Evolutionary conservation across 306 rosid species (phyloP).

Genomic region (Quercus cerris): DNA sequence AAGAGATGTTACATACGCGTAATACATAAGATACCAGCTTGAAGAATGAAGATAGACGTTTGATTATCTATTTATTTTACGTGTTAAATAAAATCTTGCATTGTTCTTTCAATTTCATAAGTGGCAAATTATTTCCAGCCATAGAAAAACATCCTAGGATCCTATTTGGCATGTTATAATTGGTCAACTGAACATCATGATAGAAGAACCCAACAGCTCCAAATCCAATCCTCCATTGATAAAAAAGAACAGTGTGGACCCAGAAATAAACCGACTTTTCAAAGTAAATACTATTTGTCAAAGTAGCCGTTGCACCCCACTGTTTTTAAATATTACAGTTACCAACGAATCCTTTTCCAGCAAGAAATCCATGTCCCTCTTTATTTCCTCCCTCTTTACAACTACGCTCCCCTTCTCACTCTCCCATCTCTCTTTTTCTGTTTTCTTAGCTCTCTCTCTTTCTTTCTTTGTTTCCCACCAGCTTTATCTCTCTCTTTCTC

Average conservation of each 20-base stretch:
- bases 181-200: conserved; percentile 12
- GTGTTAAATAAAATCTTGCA: too few species aligned
- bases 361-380: conserved; percentile 32
- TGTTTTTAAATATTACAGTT: background rate
- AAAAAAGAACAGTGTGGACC: conserved; percentile 17
- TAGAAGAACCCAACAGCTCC: background rate
- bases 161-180: conserved; percentile 6
- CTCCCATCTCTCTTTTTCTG: background rate
- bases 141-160: too few species aligned
- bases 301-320: conserved; percentile 58
- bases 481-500: background rate
- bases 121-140: too few species aligned
- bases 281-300: conserved; percentile 26
- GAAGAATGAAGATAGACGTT: too few species aligned
- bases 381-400: background rate
- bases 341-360: conserved; percentile 20
- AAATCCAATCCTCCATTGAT: conserved; percentile 13
- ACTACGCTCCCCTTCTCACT: conserved; percentile 19
- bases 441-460: background rate
- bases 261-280: conserved; percentile 18
- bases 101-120: too few species aligned
- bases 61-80: too few species aligned
- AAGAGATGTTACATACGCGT: too few species aligned
- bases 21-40: too few species aligned
- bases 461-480: background rate